Evolutionary conservation across 2,329 filamentous ascomycete species (phyloP), one percentile per base, ranked within the genome.

Genomic region (Blastomyces gilchristii): DNA sequence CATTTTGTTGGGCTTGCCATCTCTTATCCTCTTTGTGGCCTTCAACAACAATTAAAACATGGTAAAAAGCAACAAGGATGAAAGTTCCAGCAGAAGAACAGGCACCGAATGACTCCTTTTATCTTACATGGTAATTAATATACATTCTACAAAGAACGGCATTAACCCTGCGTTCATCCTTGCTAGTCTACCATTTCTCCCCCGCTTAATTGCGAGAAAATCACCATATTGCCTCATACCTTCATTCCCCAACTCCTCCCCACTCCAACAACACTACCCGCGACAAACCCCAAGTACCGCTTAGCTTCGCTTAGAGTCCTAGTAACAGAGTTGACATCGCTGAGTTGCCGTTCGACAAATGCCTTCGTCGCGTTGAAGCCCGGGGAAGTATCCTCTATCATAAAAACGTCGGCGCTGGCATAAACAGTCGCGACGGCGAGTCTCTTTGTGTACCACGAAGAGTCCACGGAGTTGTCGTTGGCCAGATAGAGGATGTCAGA

Each of bases 401-500:
- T 97, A 77, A 92, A 96, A 5, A 97, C 80, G 77, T 99, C 94
- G 63, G 87, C 83, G 43, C 87, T 85, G 60, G 90, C 90, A 71
- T 89, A 90, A n/a, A 89, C 81, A 1, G 82, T 81, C 0, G 84
- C 81, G 31, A 90, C 74, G 0, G 80, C 82, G 9, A 85, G 81
- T 3, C 87, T 81, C 72, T 87, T 88, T 1, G 86, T 86, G 69
- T 99, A 99, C 94, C 94, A 99, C 4, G 86, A 87, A 3, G 85
- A 83, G 75, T 97, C 92, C 65, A 97, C 89, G 28, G 87, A 83
- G 28, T 78, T 81, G 75, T 97, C 94, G 60, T 91, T 90, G 0
- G 93, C 85, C 3, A 96, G 84, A 71, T 89, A 91, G 82, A 89
- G 90, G 60, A 99, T 95, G 75, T 99, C 94, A 74, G 97, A 93